These are phyloP conservation scores for Fragilaria crotonensis DNA, from an alignment of 108 stramenopile species.

Conservation along the genomic window DNA sequence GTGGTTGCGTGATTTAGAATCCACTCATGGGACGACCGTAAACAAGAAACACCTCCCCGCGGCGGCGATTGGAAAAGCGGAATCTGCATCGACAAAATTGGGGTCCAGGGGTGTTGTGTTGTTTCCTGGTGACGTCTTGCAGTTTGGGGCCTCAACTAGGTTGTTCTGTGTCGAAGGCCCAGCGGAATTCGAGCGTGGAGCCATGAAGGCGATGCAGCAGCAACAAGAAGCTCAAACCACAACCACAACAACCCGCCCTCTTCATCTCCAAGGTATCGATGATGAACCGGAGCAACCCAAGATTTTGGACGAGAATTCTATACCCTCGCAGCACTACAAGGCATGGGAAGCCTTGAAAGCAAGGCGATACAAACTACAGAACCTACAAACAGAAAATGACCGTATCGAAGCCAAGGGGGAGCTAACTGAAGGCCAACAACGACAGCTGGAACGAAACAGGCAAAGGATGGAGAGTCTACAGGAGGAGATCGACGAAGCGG, in stretches of 20 bases:
- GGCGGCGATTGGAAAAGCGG: constrained; percentile 39
- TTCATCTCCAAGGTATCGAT: background rate
- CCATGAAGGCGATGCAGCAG: background rate
- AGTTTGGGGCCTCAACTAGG: constrained; percentile 64
- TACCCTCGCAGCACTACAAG: constrained; percentile 49
- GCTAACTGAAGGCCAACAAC: constrained; percentile 60
- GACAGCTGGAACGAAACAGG: constrained; percentile 45
- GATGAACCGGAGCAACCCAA: constrained; percentile 6
- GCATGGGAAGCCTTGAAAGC: constrained; percentile 39
- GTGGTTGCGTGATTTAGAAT: constrained; percentile 61
- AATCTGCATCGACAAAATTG: constrained; percentile 10
- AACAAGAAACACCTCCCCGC: constrained; percentile 47
- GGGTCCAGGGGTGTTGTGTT: constrained; percentile 63
- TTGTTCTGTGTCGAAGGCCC: constrained; percentile 61
- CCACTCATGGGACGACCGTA: constrained; percentile 63
- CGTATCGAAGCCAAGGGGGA: constrained; percentile 60
- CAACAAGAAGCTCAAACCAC: background rate
- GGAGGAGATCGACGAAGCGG: constrained; percentile 31
- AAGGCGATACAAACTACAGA: constrained; percentile 42
- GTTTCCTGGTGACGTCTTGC: constrained; percentile 62
- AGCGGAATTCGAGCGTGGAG: constrained; percentile 41
- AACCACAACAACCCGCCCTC: background rate
- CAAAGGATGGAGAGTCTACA: constrained; percentile 34
- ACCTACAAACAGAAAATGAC: constrained; percentile 53
- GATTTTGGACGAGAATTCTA: constrained; percentile 25